phyloP scores from a whole-genome alignment of 768 basidiomycete species.

The Favolaschia claudopus region DNA sequence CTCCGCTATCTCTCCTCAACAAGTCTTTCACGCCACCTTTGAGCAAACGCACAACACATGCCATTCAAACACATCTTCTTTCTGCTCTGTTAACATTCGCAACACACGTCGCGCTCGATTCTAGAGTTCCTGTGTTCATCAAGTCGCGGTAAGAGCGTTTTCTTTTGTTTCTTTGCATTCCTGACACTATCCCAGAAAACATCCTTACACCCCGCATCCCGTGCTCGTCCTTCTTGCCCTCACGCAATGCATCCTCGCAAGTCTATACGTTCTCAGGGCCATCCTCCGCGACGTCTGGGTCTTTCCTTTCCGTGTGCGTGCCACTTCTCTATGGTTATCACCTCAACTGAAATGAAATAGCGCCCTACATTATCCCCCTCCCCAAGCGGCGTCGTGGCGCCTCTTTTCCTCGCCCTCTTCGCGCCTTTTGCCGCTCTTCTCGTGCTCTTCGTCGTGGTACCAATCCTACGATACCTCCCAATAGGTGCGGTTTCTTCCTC shows the following conservation, averaged over 20 bases:
- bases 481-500: conserved; percentile 59
- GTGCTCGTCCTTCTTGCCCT: conserved; percentile 66
- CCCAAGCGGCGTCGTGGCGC: conserved; percentile 42
- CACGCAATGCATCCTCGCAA: conserved; percentile 57
- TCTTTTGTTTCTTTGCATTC: neutral
- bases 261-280: conserved; percentile 60
- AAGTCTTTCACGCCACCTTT: conserved; percentile 18
- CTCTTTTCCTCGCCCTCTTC: conserved; percentile 48
- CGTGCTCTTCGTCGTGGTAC: conserved; percentile 59
- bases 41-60: neutral
- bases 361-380: conserved; percentile 14
- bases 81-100: conserved; percentile 54
- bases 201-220: conserved; percentile 78
- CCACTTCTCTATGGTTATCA: neutral
- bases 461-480: conserved; percentile 63
- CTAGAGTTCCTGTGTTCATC: conserved; percentile 63
- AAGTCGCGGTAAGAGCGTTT: conserved; percentile 62
- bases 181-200: conserved; percentile 56
- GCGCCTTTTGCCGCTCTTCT: conserved; percentile 47
- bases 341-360: neutral
- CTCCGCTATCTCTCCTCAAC: conserved; percentile 12
- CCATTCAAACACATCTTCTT: conserved; percentile 19
- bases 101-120: conserved; percentile 53
- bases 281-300: conserved; percentile 58
- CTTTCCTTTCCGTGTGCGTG: conserved; percentile 21